Evolutionary conservation across 768 basidiomycete genomes (phyloP).

Genomic region (Hygrocybe coccinea): DNA sequence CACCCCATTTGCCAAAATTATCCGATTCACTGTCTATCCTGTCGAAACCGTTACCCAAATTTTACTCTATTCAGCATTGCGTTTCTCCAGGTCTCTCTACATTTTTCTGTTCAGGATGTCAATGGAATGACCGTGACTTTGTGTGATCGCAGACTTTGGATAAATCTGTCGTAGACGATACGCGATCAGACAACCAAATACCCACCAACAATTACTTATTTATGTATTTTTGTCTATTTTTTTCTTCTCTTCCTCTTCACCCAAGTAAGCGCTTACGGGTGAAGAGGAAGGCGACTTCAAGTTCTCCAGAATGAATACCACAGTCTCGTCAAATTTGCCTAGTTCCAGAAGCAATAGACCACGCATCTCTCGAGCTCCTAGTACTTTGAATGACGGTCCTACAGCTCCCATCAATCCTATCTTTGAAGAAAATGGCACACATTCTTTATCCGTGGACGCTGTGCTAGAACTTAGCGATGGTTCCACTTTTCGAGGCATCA

Average conservation of each 20-base stretch:
- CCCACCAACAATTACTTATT: not conserved
- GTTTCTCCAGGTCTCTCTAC: too few species aligned
- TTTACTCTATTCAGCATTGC: too few species aligned
- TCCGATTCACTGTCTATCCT: too few species aligned
- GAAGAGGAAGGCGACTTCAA: constrained; percentile 41
- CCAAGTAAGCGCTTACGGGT: constrained; percentile 38
- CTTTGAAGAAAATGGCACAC: not conserved
- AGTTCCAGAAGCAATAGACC: constrained; percentile 7
- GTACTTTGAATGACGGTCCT: constrained; percentile 30
- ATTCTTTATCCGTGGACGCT: constrained; percentile 42
- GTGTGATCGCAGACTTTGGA: too few species aligned
- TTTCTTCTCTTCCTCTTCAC: constrained; percentile 51
- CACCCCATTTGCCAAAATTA: not conserved
- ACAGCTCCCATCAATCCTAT: constrained; percentile 24
- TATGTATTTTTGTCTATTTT: constrained; percentile 18
- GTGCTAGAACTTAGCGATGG: constrained; percentile 91
- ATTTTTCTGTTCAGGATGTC: too few species aligned
- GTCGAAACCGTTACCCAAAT: too few species aligned
- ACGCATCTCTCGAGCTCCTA: constrained; percentile 36
- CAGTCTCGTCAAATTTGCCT: constrained; percentile 11
- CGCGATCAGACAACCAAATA: not conserved
- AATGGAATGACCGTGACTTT: too few species aligned
- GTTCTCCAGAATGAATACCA: not conserved
- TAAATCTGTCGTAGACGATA: too few species aligned
- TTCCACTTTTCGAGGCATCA: constrained; percentile 79